Base-by-base conservation (phyloP, 495 filamentous ascomycete species). In the Aspergillus sclerotioniger region DNA sequence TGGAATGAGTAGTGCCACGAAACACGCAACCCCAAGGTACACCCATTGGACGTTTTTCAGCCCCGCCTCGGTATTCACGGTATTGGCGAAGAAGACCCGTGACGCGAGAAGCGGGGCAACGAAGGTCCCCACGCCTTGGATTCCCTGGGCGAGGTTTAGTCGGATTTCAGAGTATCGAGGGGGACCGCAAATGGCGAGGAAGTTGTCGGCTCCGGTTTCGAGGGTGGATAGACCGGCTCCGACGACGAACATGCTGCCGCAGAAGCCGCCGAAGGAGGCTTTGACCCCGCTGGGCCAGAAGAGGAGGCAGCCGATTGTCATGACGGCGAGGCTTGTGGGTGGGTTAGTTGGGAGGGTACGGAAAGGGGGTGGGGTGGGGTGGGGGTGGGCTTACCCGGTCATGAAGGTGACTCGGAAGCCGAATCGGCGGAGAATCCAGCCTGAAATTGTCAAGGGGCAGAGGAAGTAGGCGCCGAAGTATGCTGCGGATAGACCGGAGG, bases 201-300 rank as follows among this genome's bases (percentile, higher is more conserved):
- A 90, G 35, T 87, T 85, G 67, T 91, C 86, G 12, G 89, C 89
- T 7, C 84, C 80, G 3, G 88, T 90, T 63, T 92, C 89, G 51
- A 92, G 81, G 3, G 86, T 84, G 3, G 81, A 83, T 0, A 92
- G 77, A 8, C 88, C 88, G 52, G 79, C 77, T 5, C 88, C 87
- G 51, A 90, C 84, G 57, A 90, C 80, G 66, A 91, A 88, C 61
- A 86, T 84, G 65, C 76, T 76, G 20, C 80, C 82, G 68, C 87
- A 88, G 69, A 90, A 90, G 29, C 87, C 88, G 21, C 77, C 82
- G 66, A 90, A 90, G 21, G 82, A 84, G n/a, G 76, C 71, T 31
- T 85, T 77, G 17, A 85, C 67, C 21, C 74, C 78, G 2, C 76
- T 80, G 28, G 79, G 83, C 83, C 81, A 88, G 67, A 80, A 84